A percentile compares a stretch with the other conserved stretches of the same genome.
phyloP scores from a whole-genome alignment of 2,329 filamentous ascomycete genomes.

The Fusarium sulawesiense region DNA sequence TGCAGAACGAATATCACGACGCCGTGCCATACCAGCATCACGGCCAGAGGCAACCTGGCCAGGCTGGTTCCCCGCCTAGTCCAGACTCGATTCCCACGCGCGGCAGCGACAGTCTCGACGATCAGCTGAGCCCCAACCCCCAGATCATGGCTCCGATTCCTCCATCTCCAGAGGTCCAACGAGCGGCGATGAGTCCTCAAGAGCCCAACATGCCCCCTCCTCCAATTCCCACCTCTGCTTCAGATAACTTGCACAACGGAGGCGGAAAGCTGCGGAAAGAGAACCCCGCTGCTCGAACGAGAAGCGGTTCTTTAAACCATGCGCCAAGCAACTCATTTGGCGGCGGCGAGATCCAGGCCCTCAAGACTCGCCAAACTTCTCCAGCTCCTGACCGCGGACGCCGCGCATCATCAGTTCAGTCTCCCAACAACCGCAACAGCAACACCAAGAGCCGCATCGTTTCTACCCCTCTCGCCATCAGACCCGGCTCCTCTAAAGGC shows the following conservation, averaged over 20 bases:
- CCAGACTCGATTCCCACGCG: slow-evolving; percentile 20
- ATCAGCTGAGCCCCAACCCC: slow-evolving; percentile 39
- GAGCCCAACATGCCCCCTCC: slow-evolving; percentile 35
- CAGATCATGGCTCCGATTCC: slow-evolving; percentile 48
- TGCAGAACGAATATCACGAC: slow-evolving; percentile 37
- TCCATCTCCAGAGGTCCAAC: slow-evolving; percentile 46
- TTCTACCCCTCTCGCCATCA: slow-evolving; percentile 47
- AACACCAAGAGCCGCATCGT: slow-evolving; percentile 50
- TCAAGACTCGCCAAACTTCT: slow-evolving; percentile 46
- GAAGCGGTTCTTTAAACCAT: slow-evolving; percentile 51
- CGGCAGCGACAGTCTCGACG: slow-evolving; percentile 33
- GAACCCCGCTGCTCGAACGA: slow-evolving; percentile 44
- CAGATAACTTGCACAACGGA: slow-evolving; percentile 34
- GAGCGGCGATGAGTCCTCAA: slow-evolving; percentile 39
- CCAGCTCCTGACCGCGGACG: slow-evolving; percentile 55
- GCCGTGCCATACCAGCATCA: slow-evolving; percentile 28
- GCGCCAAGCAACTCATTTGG: slow-evolving; percentile 15
- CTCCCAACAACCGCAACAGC: slow-evolving; percentile 44
- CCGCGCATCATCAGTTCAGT: slow-evolving; percentile 63
- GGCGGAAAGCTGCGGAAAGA: slow-evolving; percentile 50
- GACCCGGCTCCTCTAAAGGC: slow-evolving; percentile 42
- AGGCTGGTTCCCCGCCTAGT: slow-evolving; percentile 31
- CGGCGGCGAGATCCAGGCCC: slow-evolving; percentile 34
- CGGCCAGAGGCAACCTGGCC: slow-evolving; percentile 7
- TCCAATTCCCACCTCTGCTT: slow-evolving; percentile 24